Percentiles rank a stretch among this genome's conserved stretches.
phyloP scores from a whole-genome alignment of 192 early-diverging fungal genomes.

The Entophlyctis luteolus region DNA sequence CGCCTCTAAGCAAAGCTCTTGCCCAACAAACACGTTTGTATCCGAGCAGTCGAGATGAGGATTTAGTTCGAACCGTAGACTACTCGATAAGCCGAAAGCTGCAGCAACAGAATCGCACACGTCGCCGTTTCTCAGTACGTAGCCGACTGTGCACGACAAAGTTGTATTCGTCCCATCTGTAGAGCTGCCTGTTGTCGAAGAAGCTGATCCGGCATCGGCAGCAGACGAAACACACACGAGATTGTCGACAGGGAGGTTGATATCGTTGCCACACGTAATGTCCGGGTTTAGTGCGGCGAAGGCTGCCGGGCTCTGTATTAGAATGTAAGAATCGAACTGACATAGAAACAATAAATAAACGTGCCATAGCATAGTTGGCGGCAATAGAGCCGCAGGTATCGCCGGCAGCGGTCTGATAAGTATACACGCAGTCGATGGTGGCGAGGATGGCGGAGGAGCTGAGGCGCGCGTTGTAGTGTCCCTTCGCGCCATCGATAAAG shows the following conservation, averaged over 20 bases:
- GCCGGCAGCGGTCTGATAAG: background rate
- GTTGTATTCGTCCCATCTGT: too few relatives aligned
- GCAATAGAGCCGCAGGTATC: constrained; percentile 16
- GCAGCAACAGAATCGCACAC: background rate
- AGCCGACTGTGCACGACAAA: background rate
- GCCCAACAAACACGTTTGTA: background rate
- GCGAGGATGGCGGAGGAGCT: background rate
- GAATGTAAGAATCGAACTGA: background rate
- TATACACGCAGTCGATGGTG: background rate
- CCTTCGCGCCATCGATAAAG: background rate
- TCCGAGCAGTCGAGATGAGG: background rate
- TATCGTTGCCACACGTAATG: too few relatives aligned
- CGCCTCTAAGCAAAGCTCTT: background rate
- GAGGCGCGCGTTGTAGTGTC: background rate
- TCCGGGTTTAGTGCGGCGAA: too few relatives aligned
- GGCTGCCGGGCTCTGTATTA: too few relatives aligned
- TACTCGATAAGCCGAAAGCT: background rate
- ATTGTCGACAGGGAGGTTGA: too few relatives aligned
- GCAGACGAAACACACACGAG: too few relatives aligned
- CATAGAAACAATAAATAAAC: background rate
- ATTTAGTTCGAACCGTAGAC: background rate
- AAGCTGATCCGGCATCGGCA: too few relatives aligned
- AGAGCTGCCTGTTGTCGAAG: too few relatives aligned
- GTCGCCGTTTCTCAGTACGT: background rate
- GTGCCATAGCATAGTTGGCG: constrained; percentile 6